These are phyloP conservation scores for Bolboschoenus planiculmis DNA, from an alignment of 176 grass and related monocot species.

Conservation along the genomic window DNA sequence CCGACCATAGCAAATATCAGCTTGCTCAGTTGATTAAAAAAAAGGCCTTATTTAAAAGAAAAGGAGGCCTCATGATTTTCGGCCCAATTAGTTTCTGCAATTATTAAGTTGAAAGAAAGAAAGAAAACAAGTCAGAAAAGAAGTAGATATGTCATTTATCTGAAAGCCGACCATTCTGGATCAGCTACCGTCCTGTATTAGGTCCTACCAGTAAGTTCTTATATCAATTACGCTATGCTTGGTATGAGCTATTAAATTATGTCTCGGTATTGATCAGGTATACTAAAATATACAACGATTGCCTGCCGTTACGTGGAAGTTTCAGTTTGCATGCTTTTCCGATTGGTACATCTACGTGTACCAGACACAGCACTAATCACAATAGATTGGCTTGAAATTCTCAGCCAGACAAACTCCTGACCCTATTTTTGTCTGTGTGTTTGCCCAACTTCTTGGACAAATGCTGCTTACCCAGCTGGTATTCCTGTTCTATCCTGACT, in stretches of 20 bases:
- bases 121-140: neutral
- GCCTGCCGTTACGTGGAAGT: neutral
- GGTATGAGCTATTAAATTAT: neutral
- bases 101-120: neutral
- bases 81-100: neutral
- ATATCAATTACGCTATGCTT: neutral
- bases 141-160: neutral
- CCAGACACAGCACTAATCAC: neutral
- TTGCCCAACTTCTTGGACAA: constrained; percentile 17
- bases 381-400: constrained; percentile 17
- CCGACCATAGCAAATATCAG: neutral
- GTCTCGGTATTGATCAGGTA: neutral
- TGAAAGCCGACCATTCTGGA: neutral
- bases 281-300: neutral
- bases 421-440: constrained; percentile 6
- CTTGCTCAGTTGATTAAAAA: neutral
- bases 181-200: neutral
- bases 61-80: neutral
- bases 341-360: constrained; percentile 20
- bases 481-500: neutral
- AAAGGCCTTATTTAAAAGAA: neutral
- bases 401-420: constrained; percentile 7
- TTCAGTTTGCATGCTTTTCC: neutral
- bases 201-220: neutral
- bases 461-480: constrained; percentile 9